Evolutionary conservation across 345 rosid species (phyloP), one percentile per base, ranked within the genome.

Genomic region (Populus simonii): DNA sequence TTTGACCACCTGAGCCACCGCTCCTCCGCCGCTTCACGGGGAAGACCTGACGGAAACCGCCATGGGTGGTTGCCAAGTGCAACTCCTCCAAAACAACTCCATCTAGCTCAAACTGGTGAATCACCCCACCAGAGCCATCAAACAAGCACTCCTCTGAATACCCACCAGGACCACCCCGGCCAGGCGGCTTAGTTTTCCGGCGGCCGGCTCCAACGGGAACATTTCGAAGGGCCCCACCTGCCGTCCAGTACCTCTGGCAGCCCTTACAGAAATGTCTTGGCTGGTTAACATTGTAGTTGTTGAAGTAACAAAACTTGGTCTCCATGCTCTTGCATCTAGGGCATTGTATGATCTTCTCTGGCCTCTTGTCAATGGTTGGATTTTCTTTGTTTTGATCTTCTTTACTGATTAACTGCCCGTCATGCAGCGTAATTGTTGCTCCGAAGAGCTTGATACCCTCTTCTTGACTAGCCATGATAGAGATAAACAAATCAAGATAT

Each of bases 161-260:
- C 3, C 83, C 89, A 3, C 43, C 83, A 0, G 68, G 62, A 6
- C 74, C 88, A 15, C 41, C 88, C 72, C 85, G 87, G 9, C 86
- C 88, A 1, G 91, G 92, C 1, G 93, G 94, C 85, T 90, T 95
- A 68, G 84, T 67, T 74, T 93, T 95, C 80, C 99, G 91, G 9
- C 99, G 97, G 68, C 99, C 99, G 13, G 99, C 97, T 0, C 98
- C 98, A 0, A 95, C 89, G 0, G 99, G 99, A 38, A 95, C 99
- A 76, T 95, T 93, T 38, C 99, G 85, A 41, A 95, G 96, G 76
- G 96, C 96, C 31, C 99, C 99, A 18, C 99, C 99, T 1, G 97
- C 97, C 0, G 99, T 95, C 99, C 99, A 95, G 78, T 95, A 95
- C 83, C 99, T 88, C 78, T 95, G 99, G 82, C 99, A 95, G 62